A percentile compares a stretch with the other conserved stretches of the same genome.
Conservation (phyloP, 441 rosid species). For the Syzygium syzygioides region DNA sequence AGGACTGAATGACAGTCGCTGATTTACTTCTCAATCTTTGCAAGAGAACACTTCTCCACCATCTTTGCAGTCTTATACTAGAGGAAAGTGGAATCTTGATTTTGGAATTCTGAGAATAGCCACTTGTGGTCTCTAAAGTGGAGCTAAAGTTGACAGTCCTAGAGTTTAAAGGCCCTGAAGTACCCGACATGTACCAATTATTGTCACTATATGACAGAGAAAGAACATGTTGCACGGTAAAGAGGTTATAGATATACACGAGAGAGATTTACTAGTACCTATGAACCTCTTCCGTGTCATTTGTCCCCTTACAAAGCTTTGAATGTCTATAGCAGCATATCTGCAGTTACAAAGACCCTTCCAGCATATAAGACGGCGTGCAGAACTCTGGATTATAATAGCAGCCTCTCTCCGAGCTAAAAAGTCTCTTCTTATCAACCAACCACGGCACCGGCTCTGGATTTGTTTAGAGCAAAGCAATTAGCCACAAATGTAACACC, state of each 20-base stretch:
- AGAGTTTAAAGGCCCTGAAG: slow-evolving; percentile 40
- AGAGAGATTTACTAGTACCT: slow-evolving; percentile 37
- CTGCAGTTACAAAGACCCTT: slow-evolving; percentile 26
- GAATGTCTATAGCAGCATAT: slow-evolving; percentile 55
- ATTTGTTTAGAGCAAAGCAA: slow-evolving; percentile 3
- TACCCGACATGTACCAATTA: neutral
- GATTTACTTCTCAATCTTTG: slow-evolving; percentile 41
- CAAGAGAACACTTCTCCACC: slow-evolving; percentile 63
- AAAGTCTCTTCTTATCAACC: slow-evolving; percentile 50
- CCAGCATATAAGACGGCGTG: slow-evolving; percentile 33
- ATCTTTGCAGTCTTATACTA: slow-evolving; percentile 58
- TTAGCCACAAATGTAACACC: neutral
- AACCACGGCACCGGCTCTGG: slow-evolving; percentile 56
- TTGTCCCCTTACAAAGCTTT: slow-evolving; percentile 50
- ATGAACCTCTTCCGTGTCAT: slow-evolving; percentile 45
- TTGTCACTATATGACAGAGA: neutral
- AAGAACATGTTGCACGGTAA: neutral
- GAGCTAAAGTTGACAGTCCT: slow-evolving; percentile 9
- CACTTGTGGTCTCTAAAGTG: slow-evolving; percentile 14
- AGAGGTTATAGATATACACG: neutral
- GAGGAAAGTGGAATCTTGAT: slow-evolving; percentile 23
- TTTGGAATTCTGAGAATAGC: slow-evolving; percentile 22
- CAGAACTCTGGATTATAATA: slow-evolving; percentile 46
- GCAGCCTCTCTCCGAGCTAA: slow-evolving; percentile 37
- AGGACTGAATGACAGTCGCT: slow-evolving; percentile 51